Conservation (phyloP, 176 grass and related monocot genomes). For the Carex scoparia region DNA sequence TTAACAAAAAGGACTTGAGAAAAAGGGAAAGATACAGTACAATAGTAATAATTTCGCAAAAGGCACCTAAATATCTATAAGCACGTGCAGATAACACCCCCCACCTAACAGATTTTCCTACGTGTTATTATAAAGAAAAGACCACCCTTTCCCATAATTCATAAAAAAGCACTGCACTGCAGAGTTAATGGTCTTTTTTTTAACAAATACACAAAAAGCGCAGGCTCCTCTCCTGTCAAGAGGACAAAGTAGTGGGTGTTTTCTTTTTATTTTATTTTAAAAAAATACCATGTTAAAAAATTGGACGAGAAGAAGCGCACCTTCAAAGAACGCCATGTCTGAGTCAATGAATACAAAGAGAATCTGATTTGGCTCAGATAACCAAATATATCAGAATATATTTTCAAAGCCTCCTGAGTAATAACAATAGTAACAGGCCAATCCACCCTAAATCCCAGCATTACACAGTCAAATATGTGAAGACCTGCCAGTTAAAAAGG, state of each 20-base stretch:
- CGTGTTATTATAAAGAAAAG: not conserved
- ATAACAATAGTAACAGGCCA: slow-evolving; percentile 93
- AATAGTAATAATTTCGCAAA: not conserved
- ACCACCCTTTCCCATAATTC: not conserved
- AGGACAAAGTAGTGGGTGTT: not conserved
- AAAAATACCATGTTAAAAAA: slow-evolving; percentile 7
- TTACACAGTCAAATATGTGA: slow-evolving; percentile 60
- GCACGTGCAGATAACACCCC: not conserved
- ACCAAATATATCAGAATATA: slow-evolving; percentile 92
- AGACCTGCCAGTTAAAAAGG: slow-evolving; percentile 48
- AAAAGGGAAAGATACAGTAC: not conserved
- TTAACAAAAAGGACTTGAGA: not conserved
- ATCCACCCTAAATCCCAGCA: slow-evolving; percentile 89
- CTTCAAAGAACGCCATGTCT: slow-evolving; percentile 76
- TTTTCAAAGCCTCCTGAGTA: slow-evolving; percentile 67
- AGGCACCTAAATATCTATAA: not conserved
- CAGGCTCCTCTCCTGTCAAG: not conserved
- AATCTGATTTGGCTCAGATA: slow-evolving; percentile 79
- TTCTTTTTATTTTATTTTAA: not conserved
- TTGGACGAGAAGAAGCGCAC: slow-evolving; percentile 30
- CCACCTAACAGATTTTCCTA: not conserved
- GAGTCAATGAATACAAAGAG: slow-evolving; percentile 72
- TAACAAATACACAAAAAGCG: not conserved
- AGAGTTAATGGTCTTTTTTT: not conserved
- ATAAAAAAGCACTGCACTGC: not conserved